Percentiles rank a stretch among this genome's conserved stretches.
Evolutionary conservation across 805 yeast genomes (phyloP).

Genomic region (Candida coquimbonensis): DNA sequence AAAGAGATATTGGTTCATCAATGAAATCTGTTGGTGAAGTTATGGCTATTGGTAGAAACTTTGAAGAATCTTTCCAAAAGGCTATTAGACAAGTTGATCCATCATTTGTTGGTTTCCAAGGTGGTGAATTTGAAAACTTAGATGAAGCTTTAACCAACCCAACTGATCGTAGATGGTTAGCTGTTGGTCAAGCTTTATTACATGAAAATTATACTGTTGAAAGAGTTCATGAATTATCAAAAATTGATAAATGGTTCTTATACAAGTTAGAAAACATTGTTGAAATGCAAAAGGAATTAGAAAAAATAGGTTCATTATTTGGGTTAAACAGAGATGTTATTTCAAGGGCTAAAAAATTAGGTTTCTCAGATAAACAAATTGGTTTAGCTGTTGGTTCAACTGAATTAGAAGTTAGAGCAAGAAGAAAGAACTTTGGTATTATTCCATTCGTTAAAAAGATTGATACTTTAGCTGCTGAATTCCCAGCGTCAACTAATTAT

Average conservation of each 20-base stretch:
- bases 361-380: slow-evolving; percentile 93
- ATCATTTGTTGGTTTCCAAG: slow-evolving; percentile 85
- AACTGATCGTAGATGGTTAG: slow-evolving; percentile 95
- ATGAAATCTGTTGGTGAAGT: slow-evolving; percentile 99
- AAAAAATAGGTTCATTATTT: slow-evolving; percentile 49
- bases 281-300: slow-evolving; percentile 76
- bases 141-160: slow-evolving; percentile 78
- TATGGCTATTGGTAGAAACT: slow-evolving; percentile 97
- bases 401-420: slow-evolving; percentile 77
- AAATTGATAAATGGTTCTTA: slow-evolving; percentile 94
- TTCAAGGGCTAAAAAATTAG: slow-evolving; percentile 81
- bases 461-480: slow-evolving; percentile 96
- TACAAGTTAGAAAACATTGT: slow-evolving; percentile 86
- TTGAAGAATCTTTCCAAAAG: slow-evolving; percentile 96
- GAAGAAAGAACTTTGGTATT: slow-evolving; percentile 74
- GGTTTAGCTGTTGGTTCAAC: slow-evolving; percentile 63
- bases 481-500: slow-evolving; percentile 96
- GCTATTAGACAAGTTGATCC: slow-evolving; percentile 96
- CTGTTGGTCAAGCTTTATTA: slow-evolving; percentile 93
- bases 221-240: slow-evolving; percentile 82
- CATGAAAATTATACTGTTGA: slow-evolving; percentile 91
- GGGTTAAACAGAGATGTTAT: slow-evolving; percentile 63
- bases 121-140: slow-evolving; percentile 68
- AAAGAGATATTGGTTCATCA: slow-evolving; percentile 87
- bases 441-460: slow-evolving; percentile 93